Evolutionary conservation across 306 rosid genomes (phyloP), one percentile per base, ranked within the genome.

Genomic region (Herpetospermum pedunculosum): DNA sequence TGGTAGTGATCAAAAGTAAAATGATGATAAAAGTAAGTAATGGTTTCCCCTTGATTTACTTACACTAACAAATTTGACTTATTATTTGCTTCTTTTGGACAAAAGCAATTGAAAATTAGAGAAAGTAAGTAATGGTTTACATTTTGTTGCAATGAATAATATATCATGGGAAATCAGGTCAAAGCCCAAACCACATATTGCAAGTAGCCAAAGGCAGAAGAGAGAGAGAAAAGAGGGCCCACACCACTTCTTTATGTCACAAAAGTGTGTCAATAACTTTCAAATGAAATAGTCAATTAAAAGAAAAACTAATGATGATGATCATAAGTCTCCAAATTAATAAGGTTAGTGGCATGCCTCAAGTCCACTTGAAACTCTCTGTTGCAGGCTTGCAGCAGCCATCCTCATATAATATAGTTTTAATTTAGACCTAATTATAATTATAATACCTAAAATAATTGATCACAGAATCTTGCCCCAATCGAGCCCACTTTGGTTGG

Each of bases 331-430:
- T 40, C 0, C 0, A 38, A 5, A 21, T 40, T 13, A 62, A 60
- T 68, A 21, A 43, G 54, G 52, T 8, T 41, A 68, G 73, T 43
- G 73, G 13, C 11, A 68, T 6, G 73, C 53, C 38, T 68, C 6
- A 37, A 15, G 28, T 37, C 70, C 70, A 37, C 70, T 63, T 63
- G 70, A 63, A 37, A n/a, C 48, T 37, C 69, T 35, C 25, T 30
- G 67, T 59, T 64, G 71, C n/a, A n/a, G n/a, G n/a, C 34, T 32
- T 2, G 35, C 52, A n/a, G 71, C 71, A 64, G 71, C 71, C 71
- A 37, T 63, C 8, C 46, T 46, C n/a, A n/a, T n/a, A n/a, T n/a
- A n/a, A n/a, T n/a, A n/a, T 11, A 18, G 21, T 32, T 57, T 57
- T 32, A 4, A 1, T 11, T 35, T 63, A 35, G 7, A 35, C 47